These are phyloP conservation scores for Komagataella kurtzmanii DNA, from an alignment of 805 yeast species.

Conservation along the genomic window DNA sequence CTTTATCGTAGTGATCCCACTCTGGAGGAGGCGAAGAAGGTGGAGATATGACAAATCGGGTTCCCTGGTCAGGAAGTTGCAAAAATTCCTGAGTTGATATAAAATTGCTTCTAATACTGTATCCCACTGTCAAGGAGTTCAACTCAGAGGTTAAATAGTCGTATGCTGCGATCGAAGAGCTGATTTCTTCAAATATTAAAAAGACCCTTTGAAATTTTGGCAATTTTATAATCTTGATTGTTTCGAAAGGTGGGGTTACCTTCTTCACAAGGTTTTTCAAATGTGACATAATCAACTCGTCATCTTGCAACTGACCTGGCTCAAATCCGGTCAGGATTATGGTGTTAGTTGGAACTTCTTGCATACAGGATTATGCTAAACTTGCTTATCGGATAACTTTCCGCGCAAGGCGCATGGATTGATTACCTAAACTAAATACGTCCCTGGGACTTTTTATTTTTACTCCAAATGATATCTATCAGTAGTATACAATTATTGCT, in stretches of 20 bases:
- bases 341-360: not conserved
- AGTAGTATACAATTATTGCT: not conserved
- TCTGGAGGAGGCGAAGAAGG: conserved; percentile 7
- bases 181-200: conserved; percentile 10
- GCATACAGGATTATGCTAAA: conserved; percentile 1
- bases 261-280: conserved; percentile 6
- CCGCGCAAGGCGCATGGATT: not conserved
- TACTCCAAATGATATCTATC: not conserved
- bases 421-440: not conserved
- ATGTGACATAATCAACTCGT: conserved; percentile 8
- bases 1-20: conserved; percentile 2
- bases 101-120: not conserved
- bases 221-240: conserved; percentile 10
- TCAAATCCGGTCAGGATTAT: not conserved
- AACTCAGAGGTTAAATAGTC: not conserved
- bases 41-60: conserved; percentile 6
- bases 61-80: conserved; percentile 5
- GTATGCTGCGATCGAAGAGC: conserved; percentile 4
- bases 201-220: conserved; percentile 14
- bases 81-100: conserved; percentile 3
- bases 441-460: not conserved
- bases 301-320: conserved; percentile 6
- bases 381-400: not conserved
- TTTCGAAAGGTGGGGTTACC: conserved; percentile 6
- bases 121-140: not conserved